Conservation (phyloP, 2,329 filamentous ascomycete genomes). For the Cytospora piceae region DNA sequence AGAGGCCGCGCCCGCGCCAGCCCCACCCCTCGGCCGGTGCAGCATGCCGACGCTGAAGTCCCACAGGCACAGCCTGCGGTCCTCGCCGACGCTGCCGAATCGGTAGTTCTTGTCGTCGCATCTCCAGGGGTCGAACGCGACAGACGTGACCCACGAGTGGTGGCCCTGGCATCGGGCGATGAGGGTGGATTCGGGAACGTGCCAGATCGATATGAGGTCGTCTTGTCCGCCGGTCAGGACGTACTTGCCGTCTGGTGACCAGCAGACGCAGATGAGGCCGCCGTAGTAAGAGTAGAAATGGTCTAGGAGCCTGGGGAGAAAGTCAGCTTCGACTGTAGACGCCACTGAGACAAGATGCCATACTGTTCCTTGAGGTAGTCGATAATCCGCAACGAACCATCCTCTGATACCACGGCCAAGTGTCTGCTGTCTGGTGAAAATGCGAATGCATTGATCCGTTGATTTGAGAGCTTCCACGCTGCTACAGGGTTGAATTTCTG, state of each 20-base stretch:
- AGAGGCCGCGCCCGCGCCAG: slow-evolving; percentile 44
- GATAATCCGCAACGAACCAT: slow-evolving; percentile 86
- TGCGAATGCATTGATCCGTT: slow-evolving; percentile 85
- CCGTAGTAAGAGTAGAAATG: slow-evolving; percentile 93
- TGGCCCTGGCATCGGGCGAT: slow-evolving; percentile 94
- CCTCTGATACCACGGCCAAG: slow-evolving; percentile 87
- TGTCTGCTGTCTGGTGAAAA: slow-evolving; percentile 90
- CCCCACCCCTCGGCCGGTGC: slow-evolving; percentile 73
- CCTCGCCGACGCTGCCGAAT: slow-evolving; percentile 94
- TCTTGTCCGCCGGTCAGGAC: slow-evolving; percentile 95
- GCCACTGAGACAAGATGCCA: slow-evolving; percentile 37
- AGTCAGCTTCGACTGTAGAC: slow-evolving; percentile 13
- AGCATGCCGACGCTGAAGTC: slow-evolving; percentile 98
- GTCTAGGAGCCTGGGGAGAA: slow-evolving; percentile 69
- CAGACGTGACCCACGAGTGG: slow-evolving; percentile 90
- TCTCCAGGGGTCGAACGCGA: slow-evolving; percentile 95
- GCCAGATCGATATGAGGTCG: slow-evolving; percentile 96
- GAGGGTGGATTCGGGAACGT: slow-evolving; percentile 77
- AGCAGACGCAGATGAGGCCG: slow-evolving; percentile 89
- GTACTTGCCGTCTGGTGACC: slow-evolving; percentile 97
- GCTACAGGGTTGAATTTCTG: slow-evolving; percentile 93
- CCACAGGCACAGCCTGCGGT: slow-evolving; percentile 89
- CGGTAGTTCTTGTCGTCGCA: slow-evolving; percentile 95
- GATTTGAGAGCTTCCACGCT: slow-evolving; percentile 89
- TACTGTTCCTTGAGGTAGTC: slow-evolving; percentile 91